Conservation (phyloP, 108 stramenopile genomes). For the Seminavis robusta region DNA sequence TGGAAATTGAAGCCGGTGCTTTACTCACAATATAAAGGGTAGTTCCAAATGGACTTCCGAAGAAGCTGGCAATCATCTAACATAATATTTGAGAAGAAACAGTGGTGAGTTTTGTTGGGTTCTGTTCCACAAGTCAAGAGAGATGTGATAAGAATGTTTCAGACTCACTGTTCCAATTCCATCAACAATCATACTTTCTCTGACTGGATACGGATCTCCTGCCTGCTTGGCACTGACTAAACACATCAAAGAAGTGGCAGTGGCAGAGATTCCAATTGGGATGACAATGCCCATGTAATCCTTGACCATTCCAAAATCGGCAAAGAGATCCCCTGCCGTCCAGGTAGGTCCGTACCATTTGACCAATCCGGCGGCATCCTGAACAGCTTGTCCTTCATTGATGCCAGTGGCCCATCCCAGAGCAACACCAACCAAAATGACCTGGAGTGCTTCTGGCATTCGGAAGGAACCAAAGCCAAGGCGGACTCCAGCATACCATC, state of each 20-base stretch:
- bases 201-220: slow-evolving; percentile 50
- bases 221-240: slow-evolving; percentile 49
- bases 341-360: slow-evolving; percentile 26
- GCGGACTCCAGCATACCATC: slow-evolving; percentile 40
- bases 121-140: too few relatives aligned
- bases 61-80: too few relatives aligned
- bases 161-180: slow-evolving; percentile 65
- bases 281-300: slow-evolving; percentile 55
- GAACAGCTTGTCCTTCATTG: slow-evolving; percentile 17
- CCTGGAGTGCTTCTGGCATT: slow-evolving; percentile 42
- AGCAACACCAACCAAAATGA: slow-evolving; percentile 32
- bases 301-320: slow-evolving; percentile 23
- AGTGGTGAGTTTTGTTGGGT: too few relatives aligned
- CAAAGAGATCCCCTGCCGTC: slow-evolving; percentile 27
- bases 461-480: slow-evolving; percentile 24
- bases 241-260: slow-evolving; percentile 37
- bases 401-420: slow-evolving; percentile 40
- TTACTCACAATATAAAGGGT: slow-evolving; percentile 45
- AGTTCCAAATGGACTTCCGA: slow-evolving; percentile 68
- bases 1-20: too few relatives aligned
- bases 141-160: too few relatives aligned
- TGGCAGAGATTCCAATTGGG: slow-evolving; percentile 46
- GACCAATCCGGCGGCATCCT: slow-evolving; percentile 16
- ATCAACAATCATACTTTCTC: slow-evolving; percentile 61
- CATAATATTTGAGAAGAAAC: too few relatives aligned